A percentile compares a stretch with the other conserved stretches of the same genome.
phyloP scores from a whole-genome alignment of 345 rosid species.

The Sonneratia caseolaris region DNA sequence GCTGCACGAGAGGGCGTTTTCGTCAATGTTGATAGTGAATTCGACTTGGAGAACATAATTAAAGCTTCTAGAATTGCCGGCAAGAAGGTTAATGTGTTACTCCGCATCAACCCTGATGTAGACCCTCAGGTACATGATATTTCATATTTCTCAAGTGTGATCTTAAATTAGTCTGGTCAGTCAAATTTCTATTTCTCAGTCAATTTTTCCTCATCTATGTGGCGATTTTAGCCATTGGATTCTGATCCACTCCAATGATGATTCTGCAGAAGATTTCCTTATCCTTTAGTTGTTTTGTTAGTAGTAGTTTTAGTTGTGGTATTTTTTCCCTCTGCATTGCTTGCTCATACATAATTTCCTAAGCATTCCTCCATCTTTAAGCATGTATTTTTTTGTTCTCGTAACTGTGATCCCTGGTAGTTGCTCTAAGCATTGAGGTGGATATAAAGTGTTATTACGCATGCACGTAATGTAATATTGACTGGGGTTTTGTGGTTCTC shows the following conservation, averaged over 20 bases:
- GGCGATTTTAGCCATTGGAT: not conserved
- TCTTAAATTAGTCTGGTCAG: not conserved
- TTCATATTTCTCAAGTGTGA: not conserved
- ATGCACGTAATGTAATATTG: not conserved
- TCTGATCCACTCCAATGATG: not conserved
- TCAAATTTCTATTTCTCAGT: not conserved
- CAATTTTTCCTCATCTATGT: not conserved
- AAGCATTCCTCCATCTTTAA: not conserved
- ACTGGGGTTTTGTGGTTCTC: not conserved
- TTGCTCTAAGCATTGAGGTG: not conserved
- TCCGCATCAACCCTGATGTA: conserved; percentile 96
- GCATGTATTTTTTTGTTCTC: not conserved
- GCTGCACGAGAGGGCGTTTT: conserved; percentile 93
- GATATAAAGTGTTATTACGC: not conserved
- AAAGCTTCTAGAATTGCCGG: conserved; percentile 79
- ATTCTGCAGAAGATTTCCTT: not conserved
- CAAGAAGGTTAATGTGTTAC: conserved; percentile 80
- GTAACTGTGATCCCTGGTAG: not conserved
- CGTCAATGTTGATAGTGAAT: conserved; percentile 93
- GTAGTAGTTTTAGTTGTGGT: too few relatives aligned
- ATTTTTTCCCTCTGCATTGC: too few relatives aligned
- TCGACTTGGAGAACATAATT: conserved; percentile 82
- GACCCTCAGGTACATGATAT: conserved; percentile 74
- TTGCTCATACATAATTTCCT: too few relatives aligned
- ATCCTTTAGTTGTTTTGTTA: not conserved